Base-by-base conservation (phyloP, 306 rosid species). In the Quercus mongolica region DNA sequence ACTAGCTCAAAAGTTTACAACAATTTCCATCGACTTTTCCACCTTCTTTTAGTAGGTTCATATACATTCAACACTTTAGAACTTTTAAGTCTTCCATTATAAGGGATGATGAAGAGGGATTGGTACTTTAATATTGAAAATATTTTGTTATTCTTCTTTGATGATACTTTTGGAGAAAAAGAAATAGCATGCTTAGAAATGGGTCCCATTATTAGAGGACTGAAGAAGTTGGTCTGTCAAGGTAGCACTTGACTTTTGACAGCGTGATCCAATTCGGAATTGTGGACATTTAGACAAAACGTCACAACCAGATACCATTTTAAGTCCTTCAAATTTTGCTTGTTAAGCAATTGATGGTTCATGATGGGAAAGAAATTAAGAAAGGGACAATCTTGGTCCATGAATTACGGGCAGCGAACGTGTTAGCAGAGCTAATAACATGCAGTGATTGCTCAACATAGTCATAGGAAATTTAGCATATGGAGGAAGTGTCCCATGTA, bases 391-490 rank as follows among this genome's bases (percentile, higher is more conserved):
- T 87, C 86, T 87, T 78, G 56, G 78, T 44, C 80, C 26, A 74
- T 61, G 69, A 82, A 79, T 72, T 74, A 88, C 15, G 26, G 80
- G 83, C 46, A 77, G 75, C 69, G 28, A 63, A 79, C 76, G 68
- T 69, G 14, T 68, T 8, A 25, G 31, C 51, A 55, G 44, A 15
- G 54, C 54, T 28, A 59, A 59, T 19, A 80, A 69, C 73, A 58
- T 79, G 85, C 83, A 86, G 51, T 88, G 85, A 88, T 84, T 78
- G 79, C 87, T 35, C 46, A 41, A 41, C 46, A 41, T 8, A 41
- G 46, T 41, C 46, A 41, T 41, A 41, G 46, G 46, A 41, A 41
- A 41, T 41, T 41, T 41, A 41, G 46, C 46, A 41, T 41, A 41
- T 41, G 46, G 2, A 41, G 46, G 3, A 41, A 7, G 11, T 41